Base-by-base conservation (phyloP, 495 filamentous ascomycete genomes). In the Aspergillus diversus region DNA sequence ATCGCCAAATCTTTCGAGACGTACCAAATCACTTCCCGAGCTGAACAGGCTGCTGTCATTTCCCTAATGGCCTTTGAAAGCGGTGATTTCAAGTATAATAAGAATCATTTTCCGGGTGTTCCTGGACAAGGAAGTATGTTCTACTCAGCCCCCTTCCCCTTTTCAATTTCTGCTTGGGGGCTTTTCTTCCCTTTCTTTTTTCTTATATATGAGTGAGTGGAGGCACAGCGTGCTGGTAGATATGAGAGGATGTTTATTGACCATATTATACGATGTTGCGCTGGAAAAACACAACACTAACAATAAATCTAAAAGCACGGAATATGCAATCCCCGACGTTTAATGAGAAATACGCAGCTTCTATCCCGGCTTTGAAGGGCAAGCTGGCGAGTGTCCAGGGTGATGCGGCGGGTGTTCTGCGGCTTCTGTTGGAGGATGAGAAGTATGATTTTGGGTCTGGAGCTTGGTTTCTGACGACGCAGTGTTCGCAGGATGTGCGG, bases 271-370 rank as follows among this genome's bases (percentile, higher is more conserved):
- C 21, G 21, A 27, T 27, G 21, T 27, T 27, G 21, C 21, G 21
- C 21, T 27, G 21, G 1, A 2, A 27, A 27, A 27, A 27, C 21
- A 27, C 21, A 27, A 27, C 2, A 27, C 21, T 27, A 27, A 27
- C 21, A 27, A 27, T 27, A 27, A 27, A 27, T 27, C 21, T 27
- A 27, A 27, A 27, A 78, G 71, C 91, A 0, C 83, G 88, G 27
- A 92, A 92, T 71, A 93, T 95, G 91, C 88, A 91, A 80, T 81
- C 76, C 59, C 74, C 81, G 15, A 57, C 73, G 8, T 90, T 71
- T 77, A 88, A 91, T 74, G 63, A 80, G 7, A 48, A 81, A 71
- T 96, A 93, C 71, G 90, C 87, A 8, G 54, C 74, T 4, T 85
- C 81, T 7, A 77, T 91, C 54, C 75, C 81, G 0, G 83, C 66